Conservation (phyloP, 2,329 filamentous ascomycete genomes). For the Ceratocystis papillata region DNA sequence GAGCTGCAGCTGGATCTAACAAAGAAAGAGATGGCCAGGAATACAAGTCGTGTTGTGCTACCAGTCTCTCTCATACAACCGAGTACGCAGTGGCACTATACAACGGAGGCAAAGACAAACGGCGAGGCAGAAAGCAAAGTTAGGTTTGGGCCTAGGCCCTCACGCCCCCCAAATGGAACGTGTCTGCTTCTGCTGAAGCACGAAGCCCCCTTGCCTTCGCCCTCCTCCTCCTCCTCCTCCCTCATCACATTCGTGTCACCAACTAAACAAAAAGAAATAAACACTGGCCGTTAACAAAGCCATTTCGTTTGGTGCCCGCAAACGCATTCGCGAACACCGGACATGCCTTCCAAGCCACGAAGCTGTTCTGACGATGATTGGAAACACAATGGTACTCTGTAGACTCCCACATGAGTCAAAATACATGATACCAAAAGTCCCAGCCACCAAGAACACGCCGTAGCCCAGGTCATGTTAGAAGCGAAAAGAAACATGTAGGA, state of each 20-base stretch:
- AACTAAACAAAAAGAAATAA: background rate
- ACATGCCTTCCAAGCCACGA: constrained; percentile 34
- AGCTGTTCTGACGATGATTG: background rate
- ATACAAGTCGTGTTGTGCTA: constrained; percentile 13
- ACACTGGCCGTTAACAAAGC: background rate
- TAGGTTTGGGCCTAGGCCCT: no score
- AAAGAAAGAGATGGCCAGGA: constrained; percentile 5
- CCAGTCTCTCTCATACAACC: constrained; percentile 2
- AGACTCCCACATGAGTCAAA: constrained; percentile 25
- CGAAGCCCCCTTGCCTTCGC: background rate
- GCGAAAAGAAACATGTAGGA: constrained; percentile 21
- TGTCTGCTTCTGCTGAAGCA: background rate
- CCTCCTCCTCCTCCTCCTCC: no score
- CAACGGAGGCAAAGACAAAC: background rate
- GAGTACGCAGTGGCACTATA: background rate
- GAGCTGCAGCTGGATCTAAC: constrained; percentile 3
- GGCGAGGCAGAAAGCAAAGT: background rate
- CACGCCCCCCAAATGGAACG: constrained; percentile 17
- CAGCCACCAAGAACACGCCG: constrained; percentile 10
- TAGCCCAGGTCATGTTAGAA: constrained; percentile 21
- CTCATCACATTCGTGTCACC: background rate
- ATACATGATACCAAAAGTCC: constrained; percentile 14
- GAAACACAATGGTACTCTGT: constrained; percentile 6
- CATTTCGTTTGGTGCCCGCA: constrained; percentile 18
- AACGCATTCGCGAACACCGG: constrained; percentile 30